Percentiles rank a stretch among this genome's conserved stretches.
Evolutionary conservation across 2,329 filamentous ascomycete species (phyloP).

Genomic region (Aspergillus aculeatinus): DNA sequence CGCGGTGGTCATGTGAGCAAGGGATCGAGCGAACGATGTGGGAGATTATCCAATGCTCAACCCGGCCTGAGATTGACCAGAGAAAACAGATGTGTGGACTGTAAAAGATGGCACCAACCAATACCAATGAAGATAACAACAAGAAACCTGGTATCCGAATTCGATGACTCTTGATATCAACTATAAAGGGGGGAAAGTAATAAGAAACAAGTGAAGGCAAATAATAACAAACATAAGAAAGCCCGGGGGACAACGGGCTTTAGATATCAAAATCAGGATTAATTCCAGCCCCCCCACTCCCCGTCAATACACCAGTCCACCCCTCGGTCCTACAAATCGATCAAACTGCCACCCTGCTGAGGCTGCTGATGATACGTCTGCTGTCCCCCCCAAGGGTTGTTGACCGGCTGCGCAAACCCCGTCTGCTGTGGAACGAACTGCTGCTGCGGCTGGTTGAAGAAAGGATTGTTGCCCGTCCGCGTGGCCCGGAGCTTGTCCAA

Average conservation of each 20-base stretch:
- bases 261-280: slow-evolving; percentile 1
- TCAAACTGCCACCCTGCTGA: slow-evolving; percentile 57
- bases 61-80: too few species aligned
- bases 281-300: neutral
- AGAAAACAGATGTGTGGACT: too few species aligned
- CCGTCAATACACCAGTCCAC: neutral
- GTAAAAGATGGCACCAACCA: too few species aligned
- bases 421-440: slow-evolving; percentile 52
- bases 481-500: slow-evolving; percentile 66
- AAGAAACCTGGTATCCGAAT: slow-evolving; percentile 19
- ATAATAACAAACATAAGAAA: slow-evolving; percentile 6
- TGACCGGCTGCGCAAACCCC: slow-evolving; percentile 43
- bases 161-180: slow-evolving; percentile 10
- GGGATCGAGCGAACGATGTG: too few species aligned
- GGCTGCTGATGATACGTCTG: slow-evolving; percentile 43
- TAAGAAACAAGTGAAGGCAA: neutral
- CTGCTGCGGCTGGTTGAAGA: slow-evolving; percentile 65
- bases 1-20: too few species aligned
- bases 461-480: slow-evolving; percentile 82
- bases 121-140: slow-evolving; percentile 3
- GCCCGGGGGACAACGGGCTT: slow-evolving; percentile 2
- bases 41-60: too few species aligned
- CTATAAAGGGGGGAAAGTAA: slow-evolving; percentile 11
- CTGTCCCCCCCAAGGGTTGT: slow-evolving; percentile 58
- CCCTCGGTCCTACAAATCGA: slow-evolving; percentile 52